Evolutionary conservation across 129 eudicot species (phyloP).

Genomic region (Rutidosis leptorrhynchoides): DNA sequence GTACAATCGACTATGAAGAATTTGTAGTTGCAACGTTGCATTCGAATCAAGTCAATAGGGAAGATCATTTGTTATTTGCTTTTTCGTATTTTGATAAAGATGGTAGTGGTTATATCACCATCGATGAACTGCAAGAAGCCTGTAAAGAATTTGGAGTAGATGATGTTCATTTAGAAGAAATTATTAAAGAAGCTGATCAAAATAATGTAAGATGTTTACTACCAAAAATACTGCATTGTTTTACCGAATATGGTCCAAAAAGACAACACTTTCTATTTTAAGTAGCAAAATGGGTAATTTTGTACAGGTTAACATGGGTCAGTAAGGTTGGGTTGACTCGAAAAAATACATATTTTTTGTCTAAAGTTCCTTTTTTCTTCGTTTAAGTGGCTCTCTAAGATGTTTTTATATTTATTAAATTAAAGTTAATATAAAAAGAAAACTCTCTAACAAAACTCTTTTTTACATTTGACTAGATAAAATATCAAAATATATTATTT

Average conservation of each 20-base stretch:
- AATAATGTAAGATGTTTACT: constrained; percentile 40
- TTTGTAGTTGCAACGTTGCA: constrained; percentile 75
- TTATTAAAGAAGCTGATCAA: constrained; percentile 54
- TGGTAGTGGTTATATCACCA: constrained; percentile 73
- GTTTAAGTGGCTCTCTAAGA: too few species aligned
- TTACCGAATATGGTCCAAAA: not conserved
- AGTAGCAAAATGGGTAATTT: not conserved
- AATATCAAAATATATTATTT: too few species aligned
- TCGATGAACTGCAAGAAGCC: constrained; percentile 73
- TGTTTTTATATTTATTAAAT: too few species aligned
- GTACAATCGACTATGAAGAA: constrained; percentile 68
- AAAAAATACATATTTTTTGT: too few species aligned
- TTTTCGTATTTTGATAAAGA: constrained; percentile 74
- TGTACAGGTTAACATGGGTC: too few species aligned
- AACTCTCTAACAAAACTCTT: too few species aligned
- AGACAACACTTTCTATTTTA: not conserved
- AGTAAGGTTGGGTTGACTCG: too few species aligned
- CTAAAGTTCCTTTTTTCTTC: too few species aligned
- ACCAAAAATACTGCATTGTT: constrained; percentile 2
- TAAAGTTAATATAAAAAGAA: too few species aligned
- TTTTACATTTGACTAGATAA: too few species aligned
- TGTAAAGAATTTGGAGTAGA: constrained; percentile 60
- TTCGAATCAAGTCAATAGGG: constrained; percentile 52
- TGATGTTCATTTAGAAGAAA: constrained; percentile 47
- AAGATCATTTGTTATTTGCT: constrained; percentile 64